Base-by-base conservation (phyloP, 768 basidiomycete genomes). In the Tricholoma hemisulphureum region DNA sequence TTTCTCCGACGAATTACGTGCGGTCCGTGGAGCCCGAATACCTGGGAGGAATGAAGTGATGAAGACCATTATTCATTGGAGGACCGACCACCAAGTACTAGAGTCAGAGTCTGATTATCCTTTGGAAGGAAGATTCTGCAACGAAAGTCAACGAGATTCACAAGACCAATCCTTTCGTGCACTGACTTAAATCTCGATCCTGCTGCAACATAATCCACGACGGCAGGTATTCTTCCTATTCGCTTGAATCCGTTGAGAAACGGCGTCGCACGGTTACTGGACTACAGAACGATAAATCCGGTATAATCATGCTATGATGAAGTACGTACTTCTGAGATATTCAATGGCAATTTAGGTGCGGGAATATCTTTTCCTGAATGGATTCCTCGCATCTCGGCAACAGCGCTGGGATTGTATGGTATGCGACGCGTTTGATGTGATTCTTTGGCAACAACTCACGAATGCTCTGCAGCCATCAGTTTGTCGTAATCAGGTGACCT, bases 401-500 rank as follows among this genome's bases (percentile, higher is more conserved):
- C 80, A 35, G 95, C 95, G 26, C 93, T 96, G 64, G 21, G 56
- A 58, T n/a, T n/a, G n/a, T 59, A 32, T 63, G 53, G 64, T 37
- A 46, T 39, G 32, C 32, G 2, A 18, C 31, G 4, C 53, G 23
- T 13, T 16, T 23, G 23, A 52, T 49, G 16, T 18, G 16, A 7
- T 8, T 18, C 26, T 29, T 1, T 31, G 18, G 32, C 18, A 29
- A 13, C 6, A 4, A 79, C 91, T 73, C 65, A 95, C 94, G 76
- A 76, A 76, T 95, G 93, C 71, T 99, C 96, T 7, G 95, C 97
- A 26, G 88, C 86, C 82, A 98, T 94, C 43, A 98, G 77, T 75
- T 93, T 95, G 75, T 99, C 97, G 62, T 94, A 93, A 68, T 98
- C 96, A 6, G 89, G 82, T n/a, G 95, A 95, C 48, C 95, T 84